Conservation (phyloP, 2,329 filamentous ascomycete genomes). For the Microsporum ferrugineum region DNA sequence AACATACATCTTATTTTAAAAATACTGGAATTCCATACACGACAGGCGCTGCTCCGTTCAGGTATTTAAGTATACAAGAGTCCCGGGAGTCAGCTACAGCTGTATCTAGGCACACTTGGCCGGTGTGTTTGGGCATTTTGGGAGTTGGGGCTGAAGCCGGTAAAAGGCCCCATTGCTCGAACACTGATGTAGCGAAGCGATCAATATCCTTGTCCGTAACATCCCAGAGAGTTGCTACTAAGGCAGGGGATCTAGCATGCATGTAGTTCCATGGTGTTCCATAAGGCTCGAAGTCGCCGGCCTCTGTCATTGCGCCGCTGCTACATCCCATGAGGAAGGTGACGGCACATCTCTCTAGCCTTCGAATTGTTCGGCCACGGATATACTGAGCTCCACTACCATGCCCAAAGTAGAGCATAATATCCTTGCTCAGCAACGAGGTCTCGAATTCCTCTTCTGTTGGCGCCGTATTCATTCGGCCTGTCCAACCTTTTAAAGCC, state of each 20-base stretch:
- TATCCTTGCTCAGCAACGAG: slow-evolving; percentile 53
- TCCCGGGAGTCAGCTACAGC: slow-evolving; percentile 64
- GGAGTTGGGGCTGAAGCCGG: neutral
- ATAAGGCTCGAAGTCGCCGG: slow-evolving; percentile 80
- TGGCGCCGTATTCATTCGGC: slow-evolving; percentile 57
- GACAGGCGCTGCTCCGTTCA: slow-evolving; percentile 87
- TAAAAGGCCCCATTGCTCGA: slow-evolving; percentile 79
- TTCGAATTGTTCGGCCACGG: slow-evolving; percentile 67
- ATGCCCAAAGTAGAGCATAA: slow-evolving; percentile 91
- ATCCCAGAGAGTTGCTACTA: slow-evolving; percentile 92
- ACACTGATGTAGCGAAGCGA: slow-evolving; percentile 66
- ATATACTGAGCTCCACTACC: slow-evolving; percentile 93
- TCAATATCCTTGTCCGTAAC: slow-evolving; percentile 97
- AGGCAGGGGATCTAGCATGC: slow-evolving; percentile 71
- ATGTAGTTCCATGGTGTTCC: slow-evolving; percentile 88
- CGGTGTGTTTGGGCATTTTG: neutral
- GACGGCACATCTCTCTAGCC: slow-evolving; percentile 64
- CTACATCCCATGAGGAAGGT: slow-evolving; percentile 91
- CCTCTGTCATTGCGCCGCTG: slow-evolving; percentile 67
- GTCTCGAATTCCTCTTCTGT: slow-evolving; percentile 65
- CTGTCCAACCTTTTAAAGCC: slow-evolving; percentile 48
- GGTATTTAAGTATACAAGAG: slow-evolving; percentile 75
- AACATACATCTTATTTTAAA: slow-evolving; percentile 35
- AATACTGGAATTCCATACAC: slow-evolving; percentile 94
- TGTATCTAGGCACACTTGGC: slow-evolving; percentile 42